Conservation (phyloP, 2,329 filamentous ascomycete genomes). For the Colletotrichum tropicale region DNA sequence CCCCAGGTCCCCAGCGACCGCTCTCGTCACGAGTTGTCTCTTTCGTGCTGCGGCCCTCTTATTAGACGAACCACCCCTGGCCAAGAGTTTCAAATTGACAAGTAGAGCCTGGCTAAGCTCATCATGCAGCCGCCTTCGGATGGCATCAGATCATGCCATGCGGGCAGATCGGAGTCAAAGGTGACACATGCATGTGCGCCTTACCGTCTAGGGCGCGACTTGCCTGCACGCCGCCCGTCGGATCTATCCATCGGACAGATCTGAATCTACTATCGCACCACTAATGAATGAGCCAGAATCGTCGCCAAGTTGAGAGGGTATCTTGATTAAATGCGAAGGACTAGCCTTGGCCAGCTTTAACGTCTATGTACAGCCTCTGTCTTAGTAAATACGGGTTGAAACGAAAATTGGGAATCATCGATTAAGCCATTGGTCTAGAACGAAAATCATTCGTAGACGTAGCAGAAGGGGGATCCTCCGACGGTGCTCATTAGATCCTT, state of each 20-base stretch:
- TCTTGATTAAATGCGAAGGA: not conserved
- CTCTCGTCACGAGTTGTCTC: not conserved
- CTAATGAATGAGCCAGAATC: not conserved
- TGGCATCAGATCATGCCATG: not conserved
- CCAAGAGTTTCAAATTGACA: not conserved
- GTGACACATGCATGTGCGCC: not conserved
- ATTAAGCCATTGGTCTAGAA: not conserved
- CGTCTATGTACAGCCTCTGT: not conserved
- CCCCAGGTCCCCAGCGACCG: not conserved
- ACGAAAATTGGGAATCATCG: not conserved
- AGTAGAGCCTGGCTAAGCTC: not conserved
- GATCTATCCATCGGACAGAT: not conserved
- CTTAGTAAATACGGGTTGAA: not conserved
- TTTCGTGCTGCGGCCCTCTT: not conserved
- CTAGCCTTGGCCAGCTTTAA: not conserved
- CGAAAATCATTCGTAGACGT: constrained; percentile 36
- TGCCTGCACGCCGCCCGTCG: not conserved
- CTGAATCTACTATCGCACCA: not conserved
- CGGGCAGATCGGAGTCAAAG: not conserved
- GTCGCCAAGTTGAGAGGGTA: not conserved
- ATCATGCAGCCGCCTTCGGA: not conserved
- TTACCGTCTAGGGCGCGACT: not conserved
- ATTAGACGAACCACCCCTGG: constrained; percentile 5
- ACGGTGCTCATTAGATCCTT: constrained; percentile 42
- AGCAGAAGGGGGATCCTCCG: constrained; percentile 45